These are phyloP conservation scores for Picochlorum sp. DNA, from an alignment of 139 green algal genomes.

Conservation along the genomic window DNA sequence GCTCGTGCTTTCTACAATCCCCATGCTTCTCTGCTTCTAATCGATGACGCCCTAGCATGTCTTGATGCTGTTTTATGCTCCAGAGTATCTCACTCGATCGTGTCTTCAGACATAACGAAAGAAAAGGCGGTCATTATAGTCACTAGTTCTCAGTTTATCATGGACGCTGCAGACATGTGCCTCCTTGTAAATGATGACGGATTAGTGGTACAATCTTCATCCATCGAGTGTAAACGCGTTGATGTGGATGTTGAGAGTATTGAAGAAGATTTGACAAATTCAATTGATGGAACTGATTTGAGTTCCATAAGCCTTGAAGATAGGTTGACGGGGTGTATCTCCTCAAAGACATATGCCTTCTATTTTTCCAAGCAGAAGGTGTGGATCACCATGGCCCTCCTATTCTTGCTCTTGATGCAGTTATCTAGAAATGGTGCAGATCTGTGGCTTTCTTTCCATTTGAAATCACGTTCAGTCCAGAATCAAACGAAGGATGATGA, in stretches of 20 bases:
- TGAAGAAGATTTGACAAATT: no score
- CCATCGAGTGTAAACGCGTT: no score
- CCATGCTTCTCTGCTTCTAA: neutral
- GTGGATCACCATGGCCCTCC: neutral
- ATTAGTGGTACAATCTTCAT: no score
- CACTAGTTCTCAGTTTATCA: conserved; percentile 24
- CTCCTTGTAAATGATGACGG: no score
- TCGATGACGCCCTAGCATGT: conserved; percentile 33
- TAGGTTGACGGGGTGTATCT: neutral
- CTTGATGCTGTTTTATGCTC: conserved; percentile 48
- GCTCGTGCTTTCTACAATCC: conserved; percentile 60
- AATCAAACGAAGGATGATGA: neutral
- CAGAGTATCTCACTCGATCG: conserved; percentile 27
- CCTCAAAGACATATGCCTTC: neutral
- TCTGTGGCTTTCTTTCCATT: conserved; percentile 47
- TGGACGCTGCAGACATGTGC: conserved; percentile 23
- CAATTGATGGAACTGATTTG: no score
- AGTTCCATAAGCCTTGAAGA: no score
- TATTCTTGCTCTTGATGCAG: conserved; percentile 55
- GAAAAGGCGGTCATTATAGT: conserved; percentile 42
- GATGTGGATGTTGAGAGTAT: no score
- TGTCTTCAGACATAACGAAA: conserved; percentile 34
- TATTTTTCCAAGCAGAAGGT: conserved; percentile 1
- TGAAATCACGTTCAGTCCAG: conserved; percentile 43
- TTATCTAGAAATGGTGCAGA: conserved; percentile 60